These are phyloP conservation scores for Aotearoamyces nothofagi DNA, from an alignment of 2,329 filamentous ascomycete species.

Conservation along the genomic window DNA sequence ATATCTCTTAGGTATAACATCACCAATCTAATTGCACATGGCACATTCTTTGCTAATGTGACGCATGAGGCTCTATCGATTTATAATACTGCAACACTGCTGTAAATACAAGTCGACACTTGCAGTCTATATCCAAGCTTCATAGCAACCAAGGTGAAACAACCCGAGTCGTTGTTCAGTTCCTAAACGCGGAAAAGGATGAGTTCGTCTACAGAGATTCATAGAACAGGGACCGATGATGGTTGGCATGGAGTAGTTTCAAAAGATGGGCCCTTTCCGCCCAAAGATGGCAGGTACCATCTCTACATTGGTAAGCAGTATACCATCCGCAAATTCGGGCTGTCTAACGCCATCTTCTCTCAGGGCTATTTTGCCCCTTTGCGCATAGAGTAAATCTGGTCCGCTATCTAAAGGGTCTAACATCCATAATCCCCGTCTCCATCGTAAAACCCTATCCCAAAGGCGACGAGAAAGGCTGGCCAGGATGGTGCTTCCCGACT, in stretches of 20 bases:
- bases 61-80: too few species aligned
- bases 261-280: conserved; percentile 30
- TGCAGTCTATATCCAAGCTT: too few species aligned
- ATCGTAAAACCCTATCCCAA: conserved; percentile 45
- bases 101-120: too few species aligned
- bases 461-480: conserved; percentile 45
- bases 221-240: conserved; percentile 24
- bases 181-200: too few species aligned
- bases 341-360: conserved; percentile 1
- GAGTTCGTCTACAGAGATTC: conserved; percentile 9
- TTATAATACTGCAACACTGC: too few species aligned
- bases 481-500: conserved; percentile 50
- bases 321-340: background rate
- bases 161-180: too few species aligned
- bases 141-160: too few species aligned
- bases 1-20: too few species aligned
- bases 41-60: too few species aligned
- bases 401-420: conserved; percentile 77
- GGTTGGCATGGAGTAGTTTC: conserved; percentile 16
- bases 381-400: conserved; percentile 74
- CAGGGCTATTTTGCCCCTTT: conserved; percentile 34
- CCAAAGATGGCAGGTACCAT: conserved; percentile 82
- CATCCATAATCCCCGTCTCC: conserved; percentile 51
- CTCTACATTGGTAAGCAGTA: conserved; percentile 52
- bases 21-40: too few species aligned